These are phyloP conservation scores for Helichrysum umbraculigerum DNA, from an alignment of 129 eudicot genomes.

Conservation along the genomic window DNA sequence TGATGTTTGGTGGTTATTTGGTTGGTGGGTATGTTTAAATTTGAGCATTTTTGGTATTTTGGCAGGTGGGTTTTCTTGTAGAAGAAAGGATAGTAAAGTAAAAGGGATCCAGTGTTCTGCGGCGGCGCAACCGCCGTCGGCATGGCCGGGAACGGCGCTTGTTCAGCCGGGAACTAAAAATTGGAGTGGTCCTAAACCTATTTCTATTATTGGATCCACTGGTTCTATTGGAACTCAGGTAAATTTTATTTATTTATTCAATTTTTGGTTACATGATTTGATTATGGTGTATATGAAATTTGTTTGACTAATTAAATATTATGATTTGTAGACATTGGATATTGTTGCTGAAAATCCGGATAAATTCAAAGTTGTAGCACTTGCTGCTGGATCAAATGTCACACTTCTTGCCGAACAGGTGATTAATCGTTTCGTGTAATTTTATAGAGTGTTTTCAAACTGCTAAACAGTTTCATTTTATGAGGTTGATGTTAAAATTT, in stretches of 20 bases:
- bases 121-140: constrained; percentile 79
- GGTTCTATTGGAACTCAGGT: constrained; percentile 99
- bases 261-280: constrained; percentile 6
- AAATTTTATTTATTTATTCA: background rate
- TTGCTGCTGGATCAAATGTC: constrained; percentile 98
- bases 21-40: constrained; percentile 4
- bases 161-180: constrained; percentile 60
- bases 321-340: constrained; percentile 75
- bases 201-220: constrained; percentile 91
- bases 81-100: constrained; percentile 51
- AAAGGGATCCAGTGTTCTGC: constrained; percentile 62
- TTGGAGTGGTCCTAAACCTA: constrained; percentile 96
- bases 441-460: background rate
- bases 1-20: background rate
- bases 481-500: constrained; percentile 12
- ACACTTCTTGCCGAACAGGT: constrained; percentile 99
- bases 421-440: background rate
- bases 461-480: background rate
- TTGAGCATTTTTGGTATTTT: constrained; percentile 17
- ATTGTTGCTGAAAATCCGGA: constrained; percentile 97
- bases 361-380: constrained; percentile 91
- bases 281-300: background rate
- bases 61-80: constrained; percentile 63
- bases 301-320: constrained; percentile 4
- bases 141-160: constrained; percentile 87